Base-by-base conservation (phyloP, 108 stramenopile genomes). In the Thalassiosira profunda region DNA sequence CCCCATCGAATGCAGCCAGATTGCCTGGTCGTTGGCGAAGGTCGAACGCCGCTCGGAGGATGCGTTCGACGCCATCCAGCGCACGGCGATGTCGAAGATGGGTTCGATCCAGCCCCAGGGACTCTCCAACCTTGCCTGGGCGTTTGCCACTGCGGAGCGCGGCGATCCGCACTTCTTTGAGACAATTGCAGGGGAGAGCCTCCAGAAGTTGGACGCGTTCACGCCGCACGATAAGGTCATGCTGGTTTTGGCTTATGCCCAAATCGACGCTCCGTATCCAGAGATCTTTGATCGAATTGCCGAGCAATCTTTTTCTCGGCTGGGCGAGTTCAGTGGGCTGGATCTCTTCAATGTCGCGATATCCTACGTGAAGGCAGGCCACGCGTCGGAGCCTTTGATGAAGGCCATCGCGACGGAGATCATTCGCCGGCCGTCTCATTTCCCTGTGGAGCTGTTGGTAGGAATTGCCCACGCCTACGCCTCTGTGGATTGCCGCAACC, bases 11-110 rank as follows among this genome's bases (percentile, higher is more conserved):
- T 77, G 68, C 18, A 41, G 48, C 34, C 49, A 63, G 40, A 51
- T 77, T 33, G 61, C 76, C 17, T 69, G 76, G 67, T 64, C 68
- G 1, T 77, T 70, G 58, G 76, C 76, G 15, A 70, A 54, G n/a
- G 57, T 77, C n/a, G 57, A 51, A 3, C 62, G 56, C 23, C 45
- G 55, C 6, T 61, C 76, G 10, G 68, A 77, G 42, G 63, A 51
- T 10, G 52, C 70, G 20, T 64, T 70, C 44, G 29, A 21, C 35
- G 53, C 15, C 10, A 63, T 77, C 37, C 63, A 69, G 29, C 1
- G 44, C 18, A 31, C 59, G 10, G 52, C 57, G 17, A 57, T 60
- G 21, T 61, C 66, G 9, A 58, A 70, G 6, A 70, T 64, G 18
- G 38, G 57, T 20, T 18, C 20, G n/a, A 52, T 70, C 24, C 58